These are phyloP conservation scores for Apiotrichum mycotoxinovorans DNA, from an alignment of 1,284 basidiomycete genomes.

Conservation along the genomic window DNA sequence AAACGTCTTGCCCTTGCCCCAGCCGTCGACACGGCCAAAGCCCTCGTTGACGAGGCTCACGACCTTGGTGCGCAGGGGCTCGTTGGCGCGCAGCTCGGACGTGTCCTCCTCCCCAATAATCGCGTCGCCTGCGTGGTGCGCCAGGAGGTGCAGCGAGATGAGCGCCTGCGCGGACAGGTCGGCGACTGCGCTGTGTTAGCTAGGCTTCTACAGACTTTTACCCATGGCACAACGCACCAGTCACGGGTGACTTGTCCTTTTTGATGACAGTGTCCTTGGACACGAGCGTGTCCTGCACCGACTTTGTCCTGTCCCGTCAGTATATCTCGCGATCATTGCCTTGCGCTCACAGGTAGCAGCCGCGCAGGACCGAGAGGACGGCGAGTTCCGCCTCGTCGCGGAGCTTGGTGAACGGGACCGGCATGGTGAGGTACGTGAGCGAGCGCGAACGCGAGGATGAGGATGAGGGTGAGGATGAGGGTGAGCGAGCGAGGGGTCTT, in stretches of 20 bases:
- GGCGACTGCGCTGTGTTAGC: constrained; percentile 60
- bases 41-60: constrained; percentile 80
- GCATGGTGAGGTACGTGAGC: constrained; percentile 9
- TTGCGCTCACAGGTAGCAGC: constrained; percentile 62
- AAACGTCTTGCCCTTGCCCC: constrained; percentile 37
- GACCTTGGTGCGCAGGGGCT: constrained; percentile 65
- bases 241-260: constrained; percentile 93
- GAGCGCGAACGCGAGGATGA: constrained; percentile 3
- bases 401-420: constrained; percentile 40
- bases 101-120: constrained; percentile 97
- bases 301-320: constrained; percentile 59
- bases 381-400: constrained; percentile 59
- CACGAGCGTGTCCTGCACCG: constrained; percentile 84
- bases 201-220: no score
- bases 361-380: constrained; percentile 82
- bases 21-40: constrained; percentile 51
- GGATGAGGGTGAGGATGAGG: not conserved
- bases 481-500: not conserved
- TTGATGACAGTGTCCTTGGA: constrained; percentile 85
- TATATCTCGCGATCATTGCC: no score
- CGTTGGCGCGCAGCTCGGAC: constrained; percentile 62
- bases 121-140: constrained; percentile 76
- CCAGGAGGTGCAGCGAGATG: constrained; percentile 70
- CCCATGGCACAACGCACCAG: no score
- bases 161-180: constrained; percentile 89